phyloP scores from a whole-genome alignment of 768 basidiomycete species.

The Phanerochaete sordida region DNA sequence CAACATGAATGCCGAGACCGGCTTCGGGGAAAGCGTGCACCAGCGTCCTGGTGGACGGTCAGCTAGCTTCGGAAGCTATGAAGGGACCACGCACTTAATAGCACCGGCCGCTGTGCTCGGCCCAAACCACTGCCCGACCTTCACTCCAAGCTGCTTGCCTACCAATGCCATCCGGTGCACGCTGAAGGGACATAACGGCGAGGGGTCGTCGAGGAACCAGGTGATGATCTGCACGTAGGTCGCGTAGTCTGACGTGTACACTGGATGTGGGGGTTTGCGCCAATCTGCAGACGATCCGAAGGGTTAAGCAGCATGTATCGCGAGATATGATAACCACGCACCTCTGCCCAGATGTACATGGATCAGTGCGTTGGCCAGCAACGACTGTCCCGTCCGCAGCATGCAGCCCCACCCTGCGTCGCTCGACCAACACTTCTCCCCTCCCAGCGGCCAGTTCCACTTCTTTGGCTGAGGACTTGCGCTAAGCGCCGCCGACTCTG shows the following conservation, averaged over 20 bases:
- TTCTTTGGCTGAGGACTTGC: slow-evolving; percentile 44
- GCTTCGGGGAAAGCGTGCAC: slow-evolving; percentile 78
- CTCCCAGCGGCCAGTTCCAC: slow-evolving; percentile 61
- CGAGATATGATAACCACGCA: slow-evolving; percentile 28
- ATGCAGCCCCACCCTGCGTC: slow-evolving; percentile 94
- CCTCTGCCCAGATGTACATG: slow-evolving; percentile 74
- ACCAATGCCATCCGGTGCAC: slow-evolving; percentile 96
- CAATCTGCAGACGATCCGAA: slow-evolving; percentile 55
- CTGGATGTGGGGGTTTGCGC: slow-evolving; percentile 66
- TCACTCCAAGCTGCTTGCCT: slow-evolving; percentile 92
- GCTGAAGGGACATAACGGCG: slow-evolving; percentile 82
- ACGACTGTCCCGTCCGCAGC: slow-evolving; percentile 81
- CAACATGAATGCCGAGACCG: slow-evolving; percentile 77
- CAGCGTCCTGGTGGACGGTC: slow-evolving; percentile 50
- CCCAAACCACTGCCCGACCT: slow-evolving; percentile 97
- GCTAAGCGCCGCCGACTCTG: slow-evolving; percentile 13
- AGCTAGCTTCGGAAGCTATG: neutral
- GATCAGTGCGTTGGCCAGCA: slow-evolving; percentile 79
- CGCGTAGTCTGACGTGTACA: slow-evolving; percentile 65
- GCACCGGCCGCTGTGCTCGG: slow-evolving; percentile 97
- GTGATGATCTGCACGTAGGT: slow-evolving; percentile 88
- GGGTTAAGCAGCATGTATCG: neutral
- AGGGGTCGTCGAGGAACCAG: slow-evolving; percentile 93
- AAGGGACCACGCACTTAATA: slow-evolving; percentile 57
- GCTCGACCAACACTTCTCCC: slow-evolving; percentile 78